A percentile compares a stretch with the other conserved stretches of the same genome.
These are phyloP conservation scores for Candida cerambycidarum DNA, from an alignment of 805 yeast genomes.

Conservation along the genomic window DNA sequence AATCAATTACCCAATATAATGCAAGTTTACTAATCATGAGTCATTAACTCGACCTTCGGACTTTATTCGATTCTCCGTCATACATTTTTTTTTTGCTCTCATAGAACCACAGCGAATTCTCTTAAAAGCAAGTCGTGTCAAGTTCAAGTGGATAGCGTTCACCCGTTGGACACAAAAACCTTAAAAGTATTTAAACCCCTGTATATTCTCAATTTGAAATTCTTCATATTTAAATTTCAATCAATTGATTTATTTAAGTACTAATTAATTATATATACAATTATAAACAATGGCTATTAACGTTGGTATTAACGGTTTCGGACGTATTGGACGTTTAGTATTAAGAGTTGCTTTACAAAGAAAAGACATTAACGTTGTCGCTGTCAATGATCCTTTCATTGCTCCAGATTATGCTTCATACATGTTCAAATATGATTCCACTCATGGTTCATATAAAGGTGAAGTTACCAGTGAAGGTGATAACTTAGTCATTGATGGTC, in stretches of 20 bases:
- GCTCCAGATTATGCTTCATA: slow-evolving; percentile 88
- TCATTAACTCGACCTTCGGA: neutral
- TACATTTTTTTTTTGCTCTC: neutral
- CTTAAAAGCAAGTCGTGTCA: neutral
- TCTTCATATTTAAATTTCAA: slow-evolving; percentile 4
- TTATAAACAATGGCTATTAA: slow-evolving; percentile 52
- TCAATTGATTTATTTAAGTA: slow-evolving; percentile 4
- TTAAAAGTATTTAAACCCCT: slow-evolving; percentile 12
- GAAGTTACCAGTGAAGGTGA: slow-evolving; percentile 60
- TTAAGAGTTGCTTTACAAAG: slow-evolving; percentile 76
- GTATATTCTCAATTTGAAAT: slow-evolving; percentile 2
- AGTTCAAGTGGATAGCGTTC: slow-evolving; percentile 17
- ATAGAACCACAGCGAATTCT: slow-evolving; percentile 3
- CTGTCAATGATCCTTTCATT: slow-evolving; percentile 90
- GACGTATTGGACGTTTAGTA: slow-evolving; percentile 90
- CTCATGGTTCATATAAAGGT: slow-evolving; percentile 85
- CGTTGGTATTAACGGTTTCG: slow-evolving; percentile 93
- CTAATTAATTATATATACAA: neutral
- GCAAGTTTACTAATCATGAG: neutral
- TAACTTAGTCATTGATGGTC: slow-evolving; percentile 66
- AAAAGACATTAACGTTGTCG: slow-evolving; percentile 77
- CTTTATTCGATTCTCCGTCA: slow-evolving; percentile 1
- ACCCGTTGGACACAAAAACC: slow-evolving; percentile 17
- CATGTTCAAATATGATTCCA: slow-evolving; percentile 94
- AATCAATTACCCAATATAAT: neutral